Base-by-base conservation (phyloP, 495 filamentous ascomycete species). In the Talaromyces adpressus region DNA sequence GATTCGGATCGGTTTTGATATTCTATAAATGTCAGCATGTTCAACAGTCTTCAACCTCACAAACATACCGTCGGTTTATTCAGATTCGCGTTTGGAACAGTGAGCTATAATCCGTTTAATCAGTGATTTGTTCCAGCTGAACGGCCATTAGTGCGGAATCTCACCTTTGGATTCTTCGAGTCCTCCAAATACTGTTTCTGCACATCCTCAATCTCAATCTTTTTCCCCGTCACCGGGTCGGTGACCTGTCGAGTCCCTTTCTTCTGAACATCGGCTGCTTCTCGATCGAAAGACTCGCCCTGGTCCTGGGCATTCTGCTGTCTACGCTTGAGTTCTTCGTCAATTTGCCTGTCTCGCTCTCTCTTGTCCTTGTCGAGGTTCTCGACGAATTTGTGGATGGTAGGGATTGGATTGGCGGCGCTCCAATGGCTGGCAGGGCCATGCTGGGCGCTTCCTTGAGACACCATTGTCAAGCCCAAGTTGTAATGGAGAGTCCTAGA, bases 81-180 rank as follows among this genome's bases (percentile, higher is more conserved):
- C 16, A 97, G 72, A 69, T 96, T 95, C n/a, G 89, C 88, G 77
- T 96, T 98, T 9, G 90, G 90, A 9, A 95, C 85, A n/a, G 88
- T 90, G 8, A 97, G 70, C 87, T 92, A 68, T 41, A 41, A 12
- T 61, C 49, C 27, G 53, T 59, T 63, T 22, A 34, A 61, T 45
- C 12, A 58, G 56, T 32, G 27, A 18, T 29, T 58, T 36, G 23
- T 29, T 27, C 32, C 12, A 54, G 12, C 27, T 54, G 57, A 36
- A 12, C 22, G 23, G 4, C 6, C 12, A n/a, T 14, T 32, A 12
- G 29, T 8, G 57, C 23, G n/a, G 6, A 27, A 29, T 62, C 77
- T 66, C 73, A 92, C 86, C 71, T 74, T 77, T 6, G 91, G 90
- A 47, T 93, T 76, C 53, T 90, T 82, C 3, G 88, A 89, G 6